phyloP scores from a whole-genome alignment of 2,329 filamentous ascomycete species.

The Exophiala viscosa region DNA sequence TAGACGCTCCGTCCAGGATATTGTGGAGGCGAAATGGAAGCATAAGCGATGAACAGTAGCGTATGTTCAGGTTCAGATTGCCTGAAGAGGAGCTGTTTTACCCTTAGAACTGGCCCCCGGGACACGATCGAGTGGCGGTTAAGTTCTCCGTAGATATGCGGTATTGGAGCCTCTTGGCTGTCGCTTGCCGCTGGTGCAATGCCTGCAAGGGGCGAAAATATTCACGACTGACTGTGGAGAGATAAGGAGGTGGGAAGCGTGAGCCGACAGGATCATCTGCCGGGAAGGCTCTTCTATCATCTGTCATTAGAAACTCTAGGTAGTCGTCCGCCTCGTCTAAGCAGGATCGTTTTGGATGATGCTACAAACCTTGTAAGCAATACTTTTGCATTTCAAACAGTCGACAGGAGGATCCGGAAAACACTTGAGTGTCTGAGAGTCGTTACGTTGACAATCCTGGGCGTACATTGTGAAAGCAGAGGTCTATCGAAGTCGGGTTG shows the following conservation, averaged over 20 bases:
- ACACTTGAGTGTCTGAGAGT: too few species aligned
- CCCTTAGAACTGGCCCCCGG: not conserved
- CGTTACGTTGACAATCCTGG: too few species aligned
- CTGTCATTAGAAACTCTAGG: not conserved
- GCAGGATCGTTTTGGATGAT: too few species aligned
- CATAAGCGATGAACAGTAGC: not conserved
- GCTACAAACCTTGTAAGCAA: not conserved
- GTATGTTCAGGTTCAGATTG: constrained; percentile 8
- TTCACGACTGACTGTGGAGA: not conserved
- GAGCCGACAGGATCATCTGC: too few species aligned
- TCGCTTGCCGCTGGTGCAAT: not conserved
- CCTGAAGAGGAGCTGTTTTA: constrained; percentile 14
- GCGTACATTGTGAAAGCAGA: too few species aligned
- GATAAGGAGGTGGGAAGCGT: not conserved
- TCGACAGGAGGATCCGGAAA: too few species aligned
- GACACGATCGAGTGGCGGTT: not conserved
- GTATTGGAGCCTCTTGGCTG: too few species aligned
- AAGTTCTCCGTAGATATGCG: not conserved
- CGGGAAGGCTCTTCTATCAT: not conserved
- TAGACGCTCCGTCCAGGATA: too few species aligned
- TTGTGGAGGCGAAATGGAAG: not conserved
- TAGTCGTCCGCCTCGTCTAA: not conserved
- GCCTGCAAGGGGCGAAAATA: constrained; percentile 19
- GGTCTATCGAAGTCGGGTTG: too few species aligned
- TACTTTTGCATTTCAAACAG: not conserved